Evolutionary conservation across 2,329 filamentous ascomycete genomes (phyloP).

Genomic region (Didymella sp.): DNA sequence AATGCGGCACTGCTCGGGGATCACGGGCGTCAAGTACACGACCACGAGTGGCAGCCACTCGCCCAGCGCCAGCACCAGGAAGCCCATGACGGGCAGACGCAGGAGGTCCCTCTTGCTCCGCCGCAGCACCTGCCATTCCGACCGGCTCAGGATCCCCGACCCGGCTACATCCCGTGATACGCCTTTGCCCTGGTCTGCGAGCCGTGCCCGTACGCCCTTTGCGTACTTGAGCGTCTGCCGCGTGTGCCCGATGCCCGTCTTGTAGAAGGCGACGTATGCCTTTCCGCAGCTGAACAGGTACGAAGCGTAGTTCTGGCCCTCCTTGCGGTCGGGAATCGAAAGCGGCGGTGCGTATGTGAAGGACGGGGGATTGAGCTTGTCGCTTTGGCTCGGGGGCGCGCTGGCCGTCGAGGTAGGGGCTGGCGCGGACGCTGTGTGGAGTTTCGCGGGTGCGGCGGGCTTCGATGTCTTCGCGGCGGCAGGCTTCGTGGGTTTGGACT

Average conservation of each 20-base stretch:
- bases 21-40: slow-evolving; percentile 71
- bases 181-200: slow-evolving; percentile 7
- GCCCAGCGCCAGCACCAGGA: slow-evolving; percentile 79
- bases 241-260: slow-evolving; percentile 78
- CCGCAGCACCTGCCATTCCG: slow-evolving; percentile 72
- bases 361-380: slow-evolving; percentile 70
- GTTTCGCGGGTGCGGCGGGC: slow-evolving; percentile 16
- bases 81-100: slow-evolving; percentile 78
- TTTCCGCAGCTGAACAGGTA: slow-evolving; percentile 71
- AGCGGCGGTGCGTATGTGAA: slow-evolving; percentile 77
- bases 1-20: slow-evolving; percentile 83
- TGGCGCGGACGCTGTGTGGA: slow-evolving; percentile 2
- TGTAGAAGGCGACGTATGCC: slow-evolving; percentile 86
- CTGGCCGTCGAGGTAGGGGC: neutral
- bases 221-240: slow-evolving; percentile 67
- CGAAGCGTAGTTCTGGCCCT: slow-evolving; percentile 54
- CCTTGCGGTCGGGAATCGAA: slow-evolving; percentile 63
- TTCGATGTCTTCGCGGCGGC: slow-evolving; percentile 1
- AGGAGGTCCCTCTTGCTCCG: slow-evolving; percentile 75
- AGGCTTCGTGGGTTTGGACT: neutral
- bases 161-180: slow-evolving; percentile 1
- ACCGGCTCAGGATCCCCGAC: slow-evolving; percentile 60
- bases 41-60: slow-evolving; percentile 87
- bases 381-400: slow-evolving; percentile 20
- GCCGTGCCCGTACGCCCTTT: slow-evolving; percentile 53